Percentiles rank a stretch among this genome's conserved stretches.
Conservation (phyloP, 1,139 yeast species). For the Hyphopichia burtonii region DNA sequence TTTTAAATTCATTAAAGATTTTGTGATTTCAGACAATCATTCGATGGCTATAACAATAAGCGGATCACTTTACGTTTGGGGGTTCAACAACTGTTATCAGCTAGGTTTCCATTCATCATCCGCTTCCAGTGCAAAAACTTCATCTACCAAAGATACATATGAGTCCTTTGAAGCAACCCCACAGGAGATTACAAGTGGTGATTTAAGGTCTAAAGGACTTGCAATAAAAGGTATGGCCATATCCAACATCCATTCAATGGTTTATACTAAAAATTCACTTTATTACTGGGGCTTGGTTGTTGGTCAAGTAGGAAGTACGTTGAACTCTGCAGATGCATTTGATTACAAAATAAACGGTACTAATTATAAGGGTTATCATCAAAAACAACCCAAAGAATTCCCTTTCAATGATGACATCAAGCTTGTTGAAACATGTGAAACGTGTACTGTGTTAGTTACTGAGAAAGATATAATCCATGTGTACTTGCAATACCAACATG, state of each 20-base stretch:
- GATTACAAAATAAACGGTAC: slow-evolving; percentile 30
- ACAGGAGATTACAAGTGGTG: slow-evolving; percentile 44
- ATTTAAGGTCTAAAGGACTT: slow-evolving; percentile 35
- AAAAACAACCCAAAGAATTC: slow-evolving; percentile 43
- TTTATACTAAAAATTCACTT: slow-evolving; percentile 51
- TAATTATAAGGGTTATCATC: slow-evolving; percentile 32
- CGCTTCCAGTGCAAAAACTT: slow-evolving; percentile 10
- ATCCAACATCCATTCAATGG: slow-evolving; percentile 73
- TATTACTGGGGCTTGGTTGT: slow-evolving; percentile 79
- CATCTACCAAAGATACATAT: slow-evolving; percentile 22
- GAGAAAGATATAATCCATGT: slow-evolving; percentile 61
- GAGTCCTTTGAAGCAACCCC: slow-evolving; percentile 50
- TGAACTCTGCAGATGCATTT: slow-evolving; percentile 13
- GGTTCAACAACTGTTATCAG: slow-evolving; percentile 65
- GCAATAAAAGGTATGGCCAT: slow-evolving; percentile 56
- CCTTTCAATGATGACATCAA: slow-evolving; percentile 51
- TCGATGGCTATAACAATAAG: slow-evolving; percentile 50
- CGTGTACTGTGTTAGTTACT: slow-evolving; percentile 67
- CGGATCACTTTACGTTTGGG: slow-evolving; percentile 73
- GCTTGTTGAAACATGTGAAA: slow-evolving; percentile 65
- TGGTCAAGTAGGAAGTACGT: slow-evolving; percentile 77
- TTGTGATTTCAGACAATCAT: slow-evolving; percentile 67
- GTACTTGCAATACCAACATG: slow-evolving; percentile 57
- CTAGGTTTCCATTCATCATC: slow-evolving; percentile 54
- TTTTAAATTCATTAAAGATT: slow-evolving; percentile 29